Percentiles rank a stretch among this genome's conserved stretches.
Conservation (phyloP, 352 stramenopile genomes). For the Albugo candida region DNA sequence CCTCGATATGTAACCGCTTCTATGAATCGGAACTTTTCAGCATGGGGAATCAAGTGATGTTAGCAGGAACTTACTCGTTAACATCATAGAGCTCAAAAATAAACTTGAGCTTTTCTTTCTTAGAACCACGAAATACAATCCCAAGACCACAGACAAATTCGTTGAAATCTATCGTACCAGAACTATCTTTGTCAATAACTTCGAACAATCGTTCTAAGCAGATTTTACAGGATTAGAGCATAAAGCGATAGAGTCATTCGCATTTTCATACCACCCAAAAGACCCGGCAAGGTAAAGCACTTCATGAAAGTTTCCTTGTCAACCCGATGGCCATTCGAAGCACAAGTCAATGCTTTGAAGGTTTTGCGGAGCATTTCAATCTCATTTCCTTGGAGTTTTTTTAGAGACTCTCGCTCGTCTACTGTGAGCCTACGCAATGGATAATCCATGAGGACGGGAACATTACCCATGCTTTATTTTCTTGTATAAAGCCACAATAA, state of each 20-base stretch:
- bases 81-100: slow-evolving; percentile 89
- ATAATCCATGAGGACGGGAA: too few species aligned
- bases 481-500: too few species aligned
- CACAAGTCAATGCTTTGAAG: slow-evolving; percentile 51
- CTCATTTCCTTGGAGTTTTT: slow-evolving; percentile 58
- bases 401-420: slow-evolving; percentile 46
- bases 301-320: slow-evolving; percentile 90
- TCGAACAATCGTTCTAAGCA: slow-evolving; percentile 75
- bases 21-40: slow-evolving; percentile 15
- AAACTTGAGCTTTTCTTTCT: slow-evolving; percentile 83
- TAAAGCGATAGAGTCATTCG: background rate
- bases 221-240: background rate
- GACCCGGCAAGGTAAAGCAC: slow-evolving; percentile 79
- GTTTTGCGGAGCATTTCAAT: slow-evolving; percentile 60
- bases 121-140: slow-evolving; percentile 48
- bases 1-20: slow-evolving; percentile 70
- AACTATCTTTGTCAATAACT: slow-evolving; percentile 82
- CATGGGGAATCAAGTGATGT: slow-evolving; percentile 5
- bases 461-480: too few species aligned
- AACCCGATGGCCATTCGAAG: slow-evolving; percentile 40
- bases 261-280: slow-evolving; percentile 50
- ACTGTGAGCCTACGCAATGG: slow-evolving; percentile 8
- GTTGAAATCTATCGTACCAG: slow-evolving; percentile 76
- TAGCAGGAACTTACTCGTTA: slow-evolving; percentile 23
- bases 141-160: slow-evolving; percentile 84